Conservation (phyloP, 805 yeast genomes). For the Candida jianshihensis region DNA sequence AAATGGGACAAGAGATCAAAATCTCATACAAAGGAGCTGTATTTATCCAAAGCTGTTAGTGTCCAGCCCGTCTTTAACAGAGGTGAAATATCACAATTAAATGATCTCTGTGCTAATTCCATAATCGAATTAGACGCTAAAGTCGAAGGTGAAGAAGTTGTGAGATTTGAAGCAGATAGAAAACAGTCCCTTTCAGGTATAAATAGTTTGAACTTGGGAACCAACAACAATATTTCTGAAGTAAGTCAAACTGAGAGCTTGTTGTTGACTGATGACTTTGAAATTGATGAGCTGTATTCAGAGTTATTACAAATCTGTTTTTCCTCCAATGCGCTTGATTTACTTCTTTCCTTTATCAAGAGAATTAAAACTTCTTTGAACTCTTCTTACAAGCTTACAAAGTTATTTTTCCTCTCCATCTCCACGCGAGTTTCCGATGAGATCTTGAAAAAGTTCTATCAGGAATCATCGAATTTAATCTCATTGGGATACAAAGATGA, state of each 20-base stretch:
- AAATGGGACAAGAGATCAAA: slow-evolving; percentile 98
- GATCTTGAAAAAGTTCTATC: slow-evolving; percentile 40
- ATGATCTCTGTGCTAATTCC: slow-evolving; percentile 63
- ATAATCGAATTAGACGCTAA: slow-evolving; percentile 70
- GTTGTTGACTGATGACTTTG: slow-evolving; percentile 29
- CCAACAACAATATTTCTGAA: not conserved
- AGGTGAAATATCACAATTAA: slow-evolving; percentile 74
- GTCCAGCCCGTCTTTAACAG: slow-evolving; percentile 96
- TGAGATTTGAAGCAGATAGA: slow-evolving; percentile 21
- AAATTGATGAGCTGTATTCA: slow-evolving; percentile 63
- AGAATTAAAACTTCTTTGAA: slow-evolving; percentile 34
- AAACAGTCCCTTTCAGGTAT: slow-evolving; percentile 15
- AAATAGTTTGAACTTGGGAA: slow-evolving; percentile 15
- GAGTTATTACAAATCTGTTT: slow-evolving; percentile 54
- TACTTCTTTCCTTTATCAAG: slow-evolving; percentile 38
- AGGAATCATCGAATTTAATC: slow-evolving; percentile 35
- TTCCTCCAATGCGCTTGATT: slow-evolving; percentile 28
- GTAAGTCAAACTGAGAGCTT: no score
- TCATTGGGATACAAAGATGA: slow-evolving; percentile 65
- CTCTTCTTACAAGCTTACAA: slow-evolving; percentile 47
- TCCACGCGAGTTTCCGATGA: slow-evolving; percentile 54
- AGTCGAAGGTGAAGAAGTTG: slow-evolving; percentile 42
- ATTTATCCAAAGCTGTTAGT: slow-evolving; percentile 84
- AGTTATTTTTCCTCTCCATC: slow-evolving; percentile 65
- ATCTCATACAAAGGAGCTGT: slow-evolving; percentile 88